A percentile compares a stretch with the other conserved stretches of the same genome.
Evolutionary conservation across 2,329 filamentous ascomycete species (phyloP).

Genomic region (Fusarium sp.): DNA sequence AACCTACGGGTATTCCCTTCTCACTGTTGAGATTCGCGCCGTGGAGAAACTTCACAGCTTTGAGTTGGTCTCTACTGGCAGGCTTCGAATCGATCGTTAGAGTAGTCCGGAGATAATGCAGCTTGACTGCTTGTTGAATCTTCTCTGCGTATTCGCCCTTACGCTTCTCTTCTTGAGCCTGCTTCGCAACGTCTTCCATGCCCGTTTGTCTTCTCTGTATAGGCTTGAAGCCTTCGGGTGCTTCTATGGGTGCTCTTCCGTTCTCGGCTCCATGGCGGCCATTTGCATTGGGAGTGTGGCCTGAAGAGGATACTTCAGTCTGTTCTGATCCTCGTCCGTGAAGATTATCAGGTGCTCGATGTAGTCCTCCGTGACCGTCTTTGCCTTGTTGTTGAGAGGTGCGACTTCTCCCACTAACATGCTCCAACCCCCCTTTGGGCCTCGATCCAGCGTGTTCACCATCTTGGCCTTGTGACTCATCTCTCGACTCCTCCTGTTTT

Average conservation of each 20-base stretch:
- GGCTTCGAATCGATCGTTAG: background rate
- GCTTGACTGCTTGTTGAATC: background rate
- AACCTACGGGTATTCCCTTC: fast-evolving
- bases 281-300: background rate
- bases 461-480: background rate
- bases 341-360: background rate
- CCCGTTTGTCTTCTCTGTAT: background rate
- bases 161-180: background rate
- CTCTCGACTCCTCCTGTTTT: background rate
- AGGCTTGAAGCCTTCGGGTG: background rate
- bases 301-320: background rate
- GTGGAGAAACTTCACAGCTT: background rate
- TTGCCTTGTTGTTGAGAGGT: background rate
- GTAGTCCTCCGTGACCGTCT: background rate
- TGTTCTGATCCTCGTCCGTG: background rate
- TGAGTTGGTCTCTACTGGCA: background rate
- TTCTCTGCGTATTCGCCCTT: background rate
- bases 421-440: background rate
- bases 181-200: background rate
- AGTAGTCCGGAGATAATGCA: background rate
- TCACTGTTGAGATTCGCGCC: background rate
- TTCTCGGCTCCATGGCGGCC: background rate
- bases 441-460: background rate
- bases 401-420: background rate
- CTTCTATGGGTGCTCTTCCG: background rate